Conservation (phyloP, 495 filamentous ascomycete genomes). For the Recurvomyces mirabilis region DNA sequence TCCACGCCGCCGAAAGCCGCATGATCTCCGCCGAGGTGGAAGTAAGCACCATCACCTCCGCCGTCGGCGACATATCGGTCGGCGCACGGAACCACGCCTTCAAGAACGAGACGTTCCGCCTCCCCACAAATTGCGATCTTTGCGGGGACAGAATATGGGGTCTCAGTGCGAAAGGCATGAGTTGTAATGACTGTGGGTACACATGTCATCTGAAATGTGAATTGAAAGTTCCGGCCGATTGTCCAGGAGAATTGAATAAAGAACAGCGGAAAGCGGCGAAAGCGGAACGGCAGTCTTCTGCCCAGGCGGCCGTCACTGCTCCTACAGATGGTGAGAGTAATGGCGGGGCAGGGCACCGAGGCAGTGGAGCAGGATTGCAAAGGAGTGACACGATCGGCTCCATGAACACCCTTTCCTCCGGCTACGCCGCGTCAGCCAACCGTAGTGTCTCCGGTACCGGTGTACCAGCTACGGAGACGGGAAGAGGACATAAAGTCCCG, state of each 20-base stretch:
- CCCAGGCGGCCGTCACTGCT: slow-evolving; percentile 40
- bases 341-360: slow-evolving; percentile 20
- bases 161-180: slow-evolving; percentile 85
- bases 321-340: slow-evolving; percentile 28
- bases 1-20: slow-evolving; percentile 79
- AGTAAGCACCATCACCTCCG: slow-evolving; percentile 71
- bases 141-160: slow-evolving; percentile 97
- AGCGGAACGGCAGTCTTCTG: slow-evolving; percentile 63
- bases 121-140: slow-evolving; percentile 94
- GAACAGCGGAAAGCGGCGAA: slow-evolving; percentile 92
- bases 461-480: slow-evolving; percentile 26
- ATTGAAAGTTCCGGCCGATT: slow-evolving; percentile 94
- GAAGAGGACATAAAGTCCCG: slow-evolving; percentile 6
- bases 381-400: slow-evolving; percentile 60
- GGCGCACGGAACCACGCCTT: slow-evolving; percentile 93
- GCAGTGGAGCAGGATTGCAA: slow-evolving; percentile 43
- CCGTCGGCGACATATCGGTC: slow-evolving; percentile 80
- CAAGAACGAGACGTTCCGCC: slow-evolving; percentile 94
- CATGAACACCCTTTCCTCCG: slow-evolving; percentile 85
- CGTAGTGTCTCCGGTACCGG: slow-evolving; percentile 53
- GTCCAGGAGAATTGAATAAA: slow-evolving; percentile 84
- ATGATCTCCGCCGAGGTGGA: slow-evolving; percentile 84
- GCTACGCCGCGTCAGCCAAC: slow-evolving; percentile 69
- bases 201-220: slow-evolving; percentile 98
- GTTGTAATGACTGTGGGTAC: slow-evolving; percentile 91